phyloP scores from a whole-genome alignment of 179 eudicot species.

The Carnegiea gigantea region DNA sequence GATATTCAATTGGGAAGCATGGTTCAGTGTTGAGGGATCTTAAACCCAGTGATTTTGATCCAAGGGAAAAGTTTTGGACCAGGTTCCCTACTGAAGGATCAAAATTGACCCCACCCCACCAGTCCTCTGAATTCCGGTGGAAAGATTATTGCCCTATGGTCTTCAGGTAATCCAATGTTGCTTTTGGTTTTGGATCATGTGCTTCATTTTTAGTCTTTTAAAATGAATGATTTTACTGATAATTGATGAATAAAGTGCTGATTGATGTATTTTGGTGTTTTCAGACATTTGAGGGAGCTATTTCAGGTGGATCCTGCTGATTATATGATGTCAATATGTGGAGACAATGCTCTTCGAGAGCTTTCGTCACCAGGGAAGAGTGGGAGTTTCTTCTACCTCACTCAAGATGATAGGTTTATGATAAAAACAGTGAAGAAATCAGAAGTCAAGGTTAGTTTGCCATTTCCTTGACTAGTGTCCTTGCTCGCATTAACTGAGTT shows the following conservation, averaged over 20 bases:
- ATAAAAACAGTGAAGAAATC: constrained; percentile 96
- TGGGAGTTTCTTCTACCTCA: constrained; percentile 90
- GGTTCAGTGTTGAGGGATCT: constrained; percentile 65
- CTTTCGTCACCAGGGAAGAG: constrained; percentile 97
- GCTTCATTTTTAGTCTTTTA: not conserved
- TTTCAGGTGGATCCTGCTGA: constrained; percentile 96
- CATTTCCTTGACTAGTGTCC: constrained; percentile 31
- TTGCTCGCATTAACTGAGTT: not conserved
- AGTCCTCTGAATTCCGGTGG: constrained; percentile 84
- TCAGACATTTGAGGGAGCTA: constrained; percentile 74
- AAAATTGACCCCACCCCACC: constrained; percentile 78
- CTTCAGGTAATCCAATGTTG: constrained; percentile 55
- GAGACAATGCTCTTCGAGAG: constrained; percentile 83
- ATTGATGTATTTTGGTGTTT: constrained; percentile 16
- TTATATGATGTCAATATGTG: constrained; percentile 93
- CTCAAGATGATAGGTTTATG: constrained; percentile 96
- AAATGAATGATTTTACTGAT: not conserved
- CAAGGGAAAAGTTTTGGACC: constrained; percentile 73
- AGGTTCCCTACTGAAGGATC: constrained; percentile 88
- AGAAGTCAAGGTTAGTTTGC: constrained; percentile 90
- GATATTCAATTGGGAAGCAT: constrained; percentile 86
- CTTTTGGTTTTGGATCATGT: not conserved
- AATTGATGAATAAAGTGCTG: not conserved
- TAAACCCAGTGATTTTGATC: constrained; percentile 73
- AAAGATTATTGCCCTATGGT: constrained; percentile 95